phyloP scores from a whole-genome alignment of 345 rosid genomes.

The Gossypium anomalum region DNA sequence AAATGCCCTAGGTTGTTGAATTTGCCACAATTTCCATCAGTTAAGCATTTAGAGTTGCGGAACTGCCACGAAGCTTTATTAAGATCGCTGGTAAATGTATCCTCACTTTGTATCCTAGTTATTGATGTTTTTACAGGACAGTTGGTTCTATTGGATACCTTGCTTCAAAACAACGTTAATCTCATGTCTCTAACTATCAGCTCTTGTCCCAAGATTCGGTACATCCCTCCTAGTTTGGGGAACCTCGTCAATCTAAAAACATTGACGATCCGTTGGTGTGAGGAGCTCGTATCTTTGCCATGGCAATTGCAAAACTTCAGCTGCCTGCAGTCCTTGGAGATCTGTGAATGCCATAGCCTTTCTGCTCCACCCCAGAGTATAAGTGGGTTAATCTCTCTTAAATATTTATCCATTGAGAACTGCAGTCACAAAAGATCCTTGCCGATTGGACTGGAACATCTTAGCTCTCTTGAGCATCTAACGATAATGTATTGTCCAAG shows the following conservation, averaged over 20 bases:
- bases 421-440: slow-evolving; percentile 14
- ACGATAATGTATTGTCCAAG: slow-evolving; percentile 20
- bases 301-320: slow-evolving; percentile 5
- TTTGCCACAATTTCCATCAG: slow-evolving; percentile 13
- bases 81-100: neutral
- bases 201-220: slow-evolving; percentile 17
- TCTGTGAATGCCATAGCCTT: slow-evolving; percentile 16
- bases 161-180: slow-evolving; percentile 2
- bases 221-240: slow-evolving; percentile 2
- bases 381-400: slow-evolving; percentile 9
- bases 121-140: slow-evolving; percentile 2
- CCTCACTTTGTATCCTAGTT: neutral
- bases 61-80: slow-evolving; percentile 2
- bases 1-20: slow-evolving; percentile 19
- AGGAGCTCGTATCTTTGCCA: slow-evolving; percentile 17
- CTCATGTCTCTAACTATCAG: slow-evolving; percentile 7
- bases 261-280: slow-evolving; percentile 18
- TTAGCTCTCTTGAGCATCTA: slow-evolving; percentile 9
- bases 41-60: slow-evolving; percentile 13
- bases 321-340: slow-evolving; percentile 12
- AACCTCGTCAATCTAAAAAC: slow-evolving; percentile 14
- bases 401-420: slow-evolving; percentile 16
- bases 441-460: slow-evolving; percentile 6
- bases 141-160: neutral
- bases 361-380: slow-evolving; percentile 7